Conservation (phyloP, 192 early-diverging fungal species). For the Backusella parvicylindrica region DNA sequence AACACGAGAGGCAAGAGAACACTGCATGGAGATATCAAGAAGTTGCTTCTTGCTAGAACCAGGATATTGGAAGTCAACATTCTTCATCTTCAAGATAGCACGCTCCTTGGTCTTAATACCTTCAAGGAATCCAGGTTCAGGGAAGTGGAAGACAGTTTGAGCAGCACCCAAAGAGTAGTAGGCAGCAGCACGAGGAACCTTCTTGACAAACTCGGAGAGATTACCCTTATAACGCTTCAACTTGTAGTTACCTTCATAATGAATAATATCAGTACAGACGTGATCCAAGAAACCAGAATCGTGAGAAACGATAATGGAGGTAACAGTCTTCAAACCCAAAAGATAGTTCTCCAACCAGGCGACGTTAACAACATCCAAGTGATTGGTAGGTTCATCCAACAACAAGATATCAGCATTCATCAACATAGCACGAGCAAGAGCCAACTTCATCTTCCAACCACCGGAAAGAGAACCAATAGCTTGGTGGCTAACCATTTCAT, state of each 20-base stretch:
- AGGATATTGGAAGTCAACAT: conserved; percentile 71
- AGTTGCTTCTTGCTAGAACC: conserved; percentile 57
- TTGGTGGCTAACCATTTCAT: conserved; percentile 53
- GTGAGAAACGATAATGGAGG: conserved; percentile 85
- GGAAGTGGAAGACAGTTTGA: conserved; percentile 65
- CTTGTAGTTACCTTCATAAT: conserved; percentile 73
- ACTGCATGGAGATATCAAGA: conserved; percentile 55
- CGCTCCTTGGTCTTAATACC: conserved; percentile 75
- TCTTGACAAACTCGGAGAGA: conserved; percentile 77
- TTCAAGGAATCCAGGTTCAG: conserved; percentile 69
- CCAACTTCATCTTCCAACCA: conserved; percentile 92
- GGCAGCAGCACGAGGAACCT: conserved; percentile 67
- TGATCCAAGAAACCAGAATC: conserved; percentile 81
- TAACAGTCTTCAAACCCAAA: conserved; percentile 63
- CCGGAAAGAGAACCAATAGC: conserved; percentile 75
- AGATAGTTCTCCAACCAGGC: conserved; percentile 73
- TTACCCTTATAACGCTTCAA: conserved; percentile 78
- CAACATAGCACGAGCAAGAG: conserved; percentile 82
- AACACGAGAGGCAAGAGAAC: conserved; percentile 74
- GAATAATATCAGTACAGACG: conserved; percentile 81
- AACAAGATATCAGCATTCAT: conserved; percentile 82
- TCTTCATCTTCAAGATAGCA: conserved; percentile 75
- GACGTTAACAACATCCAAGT: conserved; percentile 71
- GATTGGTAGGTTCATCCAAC: conserved; percentile 85
- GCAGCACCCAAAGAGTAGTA: conserved; percentile 75